These are phyloP conservation scores for Cyclotella atomus DNA, from an alignment of 108 stramenopile species.

Conservation along the genomic window DNA sequence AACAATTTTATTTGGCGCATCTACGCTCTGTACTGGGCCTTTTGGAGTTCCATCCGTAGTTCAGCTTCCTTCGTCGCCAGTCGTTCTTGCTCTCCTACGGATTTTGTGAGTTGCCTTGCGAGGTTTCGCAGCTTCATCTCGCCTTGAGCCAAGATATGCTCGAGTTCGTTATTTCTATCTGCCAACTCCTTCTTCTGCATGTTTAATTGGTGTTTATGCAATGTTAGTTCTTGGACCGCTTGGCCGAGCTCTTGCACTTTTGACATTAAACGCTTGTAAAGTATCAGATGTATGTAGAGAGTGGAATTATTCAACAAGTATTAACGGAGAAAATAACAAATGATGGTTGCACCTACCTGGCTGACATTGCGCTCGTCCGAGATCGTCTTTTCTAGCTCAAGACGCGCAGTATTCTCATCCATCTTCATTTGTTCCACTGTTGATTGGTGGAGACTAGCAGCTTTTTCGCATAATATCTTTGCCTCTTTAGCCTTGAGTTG, in stretches of 20 bases:
- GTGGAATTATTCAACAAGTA: neutral
- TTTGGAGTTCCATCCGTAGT: constrained; percentile 16
- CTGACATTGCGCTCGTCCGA: constrained; percentile 26
- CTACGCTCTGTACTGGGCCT: neutral
- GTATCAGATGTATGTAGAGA: neutral
- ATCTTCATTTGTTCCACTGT: constrained; percentile 26
- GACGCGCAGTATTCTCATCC: neutral
- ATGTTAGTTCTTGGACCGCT: constrained; percentile 17
- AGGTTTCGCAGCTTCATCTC: constrained; percentile 24
- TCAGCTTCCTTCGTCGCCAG: constrained; percentile 20
- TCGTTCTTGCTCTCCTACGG: constrained; percentile 30
- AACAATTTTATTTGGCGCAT: neutral
- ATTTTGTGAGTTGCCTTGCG: constrained; percentile 20
- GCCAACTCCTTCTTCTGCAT: neutral
- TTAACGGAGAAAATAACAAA: constrained; percentile 3
- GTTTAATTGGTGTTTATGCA: constrained; percentile 16
- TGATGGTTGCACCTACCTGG: constrained; percentile 17
- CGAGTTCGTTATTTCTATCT: constrained; percentile 10
- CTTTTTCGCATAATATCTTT: constrained; percentile 9
- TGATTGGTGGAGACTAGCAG: constrained; percentile 10
- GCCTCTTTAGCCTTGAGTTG: constrained; percentile 11
- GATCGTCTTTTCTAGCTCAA: constrained; percentile 26
- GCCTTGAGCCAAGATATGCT: constrained; percentile 14
- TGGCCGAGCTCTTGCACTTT: constrained; percentile 34
- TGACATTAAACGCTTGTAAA: constrained; percentile 23